Evolutionary conservation across 2,329 filamentous ascomycete species (phyloP), one percentile per base, ranked within the genome.

Genomic region (Alternaria gansuensis): DNA sequence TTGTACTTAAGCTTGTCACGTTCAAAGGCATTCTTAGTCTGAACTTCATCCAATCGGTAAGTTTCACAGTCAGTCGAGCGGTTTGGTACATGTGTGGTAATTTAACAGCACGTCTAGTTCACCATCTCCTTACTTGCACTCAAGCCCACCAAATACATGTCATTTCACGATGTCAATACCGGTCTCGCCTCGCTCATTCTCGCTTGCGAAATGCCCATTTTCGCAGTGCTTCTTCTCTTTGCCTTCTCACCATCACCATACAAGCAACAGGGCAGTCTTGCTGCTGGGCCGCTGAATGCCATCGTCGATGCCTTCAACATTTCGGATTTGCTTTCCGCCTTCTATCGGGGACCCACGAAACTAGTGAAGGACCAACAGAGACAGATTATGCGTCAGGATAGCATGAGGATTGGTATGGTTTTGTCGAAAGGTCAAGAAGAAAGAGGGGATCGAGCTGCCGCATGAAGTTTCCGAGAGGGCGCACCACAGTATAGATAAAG

Each of bases 1-100:
- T 73, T 3, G 41, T 75, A 8, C 57, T 73, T 7, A 75, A 76
- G 60, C 63, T 76, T 26, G 52, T 70, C 23, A 68, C 72, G 0
- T 75, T 76, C 62, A 75, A 75, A 43, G 66, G 72, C 5, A 70
- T 75, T 52, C 72, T 75, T 43, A 67, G 68, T 23, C 51, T 76
- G 4, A 75, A 72, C 23, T 65, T 63, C 9, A 31, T 74, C 3
- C 73, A 75, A 50, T 71, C 63, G 23, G 72, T 75, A 67, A 39
- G 71, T 55, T 21, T 7, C 4, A 40, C 11, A 54, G 3, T 34
- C 40, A 17, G 24, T 21, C 10, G 6, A 33, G 36, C 48, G 4
- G 56, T 36, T n/a, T 7, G 26, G 14, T 9, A n/a, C 5, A 2
- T 41, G 9, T 33, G 17, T 33, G 14, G 17, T 21, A 17, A 17